phyloP scores from a whole-genome alignment of 371 early-diverging fungal species.

The Mortierella sp. region DNA sequence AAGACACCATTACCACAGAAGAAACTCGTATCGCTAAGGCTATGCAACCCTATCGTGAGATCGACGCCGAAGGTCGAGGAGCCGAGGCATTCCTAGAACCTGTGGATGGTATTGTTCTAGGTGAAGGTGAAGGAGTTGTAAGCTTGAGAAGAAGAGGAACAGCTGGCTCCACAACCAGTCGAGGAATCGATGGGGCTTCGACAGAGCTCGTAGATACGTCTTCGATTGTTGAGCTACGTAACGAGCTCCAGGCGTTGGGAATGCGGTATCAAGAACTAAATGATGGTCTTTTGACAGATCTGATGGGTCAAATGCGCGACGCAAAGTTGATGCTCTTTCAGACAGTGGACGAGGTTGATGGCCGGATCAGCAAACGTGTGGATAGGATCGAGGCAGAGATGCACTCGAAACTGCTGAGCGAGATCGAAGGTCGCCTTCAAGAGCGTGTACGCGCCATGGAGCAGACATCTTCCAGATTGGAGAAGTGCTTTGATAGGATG shows the following conservation, averaged over 20 bases:
- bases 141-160: conserved; percentile 16
- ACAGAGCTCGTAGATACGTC: conserved; percentile 31
- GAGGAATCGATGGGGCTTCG: neutral
- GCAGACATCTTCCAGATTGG: conserved; percentile 45
- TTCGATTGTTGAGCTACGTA: conserved; percentile 39
- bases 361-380: conserved; percentile 49
- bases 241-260: conserved; percentile 37
- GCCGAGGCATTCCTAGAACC: conserved; percentile 31
- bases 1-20: conserved; percentile 40
- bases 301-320: conserved; percentile 56
- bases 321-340: conserved; percentile 54
- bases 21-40: conserved; percentile 26
- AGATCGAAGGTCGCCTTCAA: conserved; percentile 53
- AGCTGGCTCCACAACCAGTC: neutral
- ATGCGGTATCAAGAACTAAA: conserved; percentile 53
- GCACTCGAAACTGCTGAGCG: conserved; percentile 48
- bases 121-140: conserved; percentile 18
- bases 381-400: conserved; percentile 56
- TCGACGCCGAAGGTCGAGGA: conserved; percentile 33
- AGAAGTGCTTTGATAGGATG: conserved; percentile 55
- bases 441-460: conserved; percentile 56
- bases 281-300: conserved; percentile 45
- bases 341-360: conserved; percentile 56
- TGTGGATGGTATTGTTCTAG: conserved; percentile 13
- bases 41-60: conserved; percentile 50